Evolutionary conservation across 2,329 filamentous ascomycete species (phyloP).

Genomic region (Sodiomyces alkalinus): DNA sequence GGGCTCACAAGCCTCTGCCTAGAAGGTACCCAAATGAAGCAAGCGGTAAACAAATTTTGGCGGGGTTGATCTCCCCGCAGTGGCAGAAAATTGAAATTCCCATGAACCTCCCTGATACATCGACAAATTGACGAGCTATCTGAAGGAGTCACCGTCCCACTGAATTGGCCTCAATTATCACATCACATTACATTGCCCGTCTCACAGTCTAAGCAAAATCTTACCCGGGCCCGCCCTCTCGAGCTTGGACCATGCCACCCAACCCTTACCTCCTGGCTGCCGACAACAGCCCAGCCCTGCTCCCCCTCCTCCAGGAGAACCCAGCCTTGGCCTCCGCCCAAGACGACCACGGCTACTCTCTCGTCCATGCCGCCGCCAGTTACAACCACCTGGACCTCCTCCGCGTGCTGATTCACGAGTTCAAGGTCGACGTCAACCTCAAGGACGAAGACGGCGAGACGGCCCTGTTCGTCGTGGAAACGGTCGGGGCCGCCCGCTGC

Average conservation of each 20-base stretch:
- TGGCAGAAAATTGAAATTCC: no score
- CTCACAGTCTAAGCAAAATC: no score
- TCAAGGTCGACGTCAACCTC: constrained; percentile 65
- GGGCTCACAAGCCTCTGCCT: no score
- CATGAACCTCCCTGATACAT: no score
- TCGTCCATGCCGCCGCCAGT: constrained; percentile 83
- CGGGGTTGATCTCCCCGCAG: no score
- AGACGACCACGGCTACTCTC: constrained; percentile 86
- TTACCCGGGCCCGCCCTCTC: no score
- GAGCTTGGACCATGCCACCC: constrained; percentile 22
- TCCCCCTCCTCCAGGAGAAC: constrained; percentile 58
- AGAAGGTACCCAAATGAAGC: no score
- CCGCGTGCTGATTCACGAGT: constrained; percentile 57
- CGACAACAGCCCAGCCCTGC: constrained; percentile 60
- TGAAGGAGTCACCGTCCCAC: not conserved
- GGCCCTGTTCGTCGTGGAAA: constrained; percentile 86
- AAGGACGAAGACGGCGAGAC: constrained; percentile 87
- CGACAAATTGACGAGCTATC: no score
- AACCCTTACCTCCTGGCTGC: constrained; percentile 68
- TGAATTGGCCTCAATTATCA: not conserved
- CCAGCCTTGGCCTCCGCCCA: constrained; percentile 65
- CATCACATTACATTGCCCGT: constrained; percentile 5
- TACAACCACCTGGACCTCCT: constrained; percentile 80
- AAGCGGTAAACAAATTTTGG: no score
- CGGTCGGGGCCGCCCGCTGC: constrained; percentile 57